Conservation (phyloP, 2,329 filamentous ascomycete species). For the Aspergillus vadensis region DNA sequence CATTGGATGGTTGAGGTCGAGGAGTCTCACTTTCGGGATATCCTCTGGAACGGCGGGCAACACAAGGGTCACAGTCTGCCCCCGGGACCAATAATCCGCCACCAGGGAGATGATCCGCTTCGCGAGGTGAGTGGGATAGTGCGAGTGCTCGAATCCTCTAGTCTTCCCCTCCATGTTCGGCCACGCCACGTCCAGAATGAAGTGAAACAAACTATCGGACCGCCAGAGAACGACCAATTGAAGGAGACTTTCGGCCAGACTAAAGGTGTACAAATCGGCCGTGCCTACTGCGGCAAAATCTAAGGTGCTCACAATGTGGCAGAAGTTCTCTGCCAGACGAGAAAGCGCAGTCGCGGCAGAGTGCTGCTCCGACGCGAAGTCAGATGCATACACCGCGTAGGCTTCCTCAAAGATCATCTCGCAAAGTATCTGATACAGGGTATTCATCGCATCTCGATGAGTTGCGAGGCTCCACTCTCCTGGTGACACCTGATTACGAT, state of each 20-base stretch:
- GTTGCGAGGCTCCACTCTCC: background rate
- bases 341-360: background rate
- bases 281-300: conserved; percentile 4
- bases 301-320: conserved; percentile 2
- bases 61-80: background rate
- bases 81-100: conserved; percentile 11
- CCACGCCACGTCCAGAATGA: conserved; percentile 22
- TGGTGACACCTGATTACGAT: too few species aligned
- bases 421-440: conserved; percentile 15
- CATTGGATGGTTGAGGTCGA: conserved; percentile 14
- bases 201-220: conserved; percentile 9
- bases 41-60: conserved; percentile 16
- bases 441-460: conserved; percentile 21
- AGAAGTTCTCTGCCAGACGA: background rate
- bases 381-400: too few species aligned
- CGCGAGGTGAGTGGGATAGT: conserved; percentile 25
- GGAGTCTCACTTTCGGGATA: conserved; percentile 13
- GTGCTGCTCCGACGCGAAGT: background rate
- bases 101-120: conserved; percentile 23
- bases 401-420: conserved; percentile 13
- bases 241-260: conserved; percentile 14
- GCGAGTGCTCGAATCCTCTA: conserved; percentile 27
- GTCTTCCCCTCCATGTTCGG: conserved; percentile 18
- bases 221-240: conserved; percentile 11
- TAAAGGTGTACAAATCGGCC: conserved; percentile 19